Evolutionary conservation across 2,329 filamentous ascomycete species (phyloP).

Genomic region (Clonostachys byssicola): DNA sequence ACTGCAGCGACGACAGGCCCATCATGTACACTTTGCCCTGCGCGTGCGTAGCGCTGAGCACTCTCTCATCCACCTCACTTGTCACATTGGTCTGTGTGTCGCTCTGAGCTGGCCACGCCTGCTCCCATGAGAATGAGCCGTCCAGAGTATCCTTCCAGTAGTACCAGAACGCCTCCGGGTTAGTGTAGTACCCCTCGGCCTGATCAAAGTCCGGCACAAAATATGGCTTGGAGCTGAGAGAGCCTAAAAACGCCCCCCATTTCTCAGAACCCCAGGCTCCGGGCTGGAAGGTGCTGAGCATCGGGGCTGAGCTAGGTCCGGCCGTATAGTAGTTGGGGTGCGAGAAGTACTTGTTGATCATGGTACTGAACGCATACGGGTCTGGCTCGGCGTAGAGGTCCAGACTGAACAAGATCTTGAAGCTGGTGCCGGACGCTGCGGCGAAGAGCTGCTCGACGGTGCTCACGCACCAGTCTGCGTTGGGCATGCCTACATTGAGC

Average conservation of each 20-base stretch:
- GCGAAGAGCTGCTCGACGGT: slow-evolving; percentile 4
- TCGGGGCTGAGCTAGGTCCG: no score
- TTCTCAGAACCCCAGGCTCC: background rate
- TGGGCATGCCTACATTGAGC: slow-evolving; percentile 15
- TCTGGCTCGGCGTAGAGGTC: slow-evolving; percentile 3
- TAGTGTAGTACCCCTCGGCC: background rate
- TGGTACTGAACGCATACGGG: slow-evolving; percentile 1
- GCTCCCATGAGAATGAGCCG: slow-evolving; percentile 8
- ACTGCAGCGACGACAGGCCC: slow-evolving; percentile 5
- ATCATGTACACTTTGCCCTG: slow-evolving; percentile 5
- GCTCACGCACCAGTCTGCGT: slow-evolving; percentile 1
- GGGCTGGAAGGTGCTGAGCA: no score
- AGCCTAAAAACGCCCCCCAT: background rate
- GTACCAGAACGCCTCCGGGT: background rate
- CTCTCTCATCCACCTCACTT: background rate
- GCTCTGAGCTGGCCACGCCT: slow-evolving; percentile 5
- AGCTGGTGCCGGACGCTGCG: slow-evolving; percentile 1
- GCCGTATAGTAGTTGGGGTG: background rate
- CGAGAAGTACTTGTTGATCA: background rate
- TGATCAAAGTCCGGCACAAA: slow-evolving; percentile 6
- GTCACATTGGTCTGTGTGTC: slow-evolving; percentile 4
- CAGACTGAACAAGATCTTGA: slow-evolving; percentile 9
- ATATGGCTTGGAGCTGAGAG: slow-evolving; percentile 1
- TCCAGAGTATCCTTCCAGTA: slow-evolving; percentile 5
- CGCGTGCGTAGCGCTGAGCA: slow-evolving; percentile 1